phyloP scores from a whole-genome alignment of 179 eudicot genomes.

The Beta lomatogona region DNA sequence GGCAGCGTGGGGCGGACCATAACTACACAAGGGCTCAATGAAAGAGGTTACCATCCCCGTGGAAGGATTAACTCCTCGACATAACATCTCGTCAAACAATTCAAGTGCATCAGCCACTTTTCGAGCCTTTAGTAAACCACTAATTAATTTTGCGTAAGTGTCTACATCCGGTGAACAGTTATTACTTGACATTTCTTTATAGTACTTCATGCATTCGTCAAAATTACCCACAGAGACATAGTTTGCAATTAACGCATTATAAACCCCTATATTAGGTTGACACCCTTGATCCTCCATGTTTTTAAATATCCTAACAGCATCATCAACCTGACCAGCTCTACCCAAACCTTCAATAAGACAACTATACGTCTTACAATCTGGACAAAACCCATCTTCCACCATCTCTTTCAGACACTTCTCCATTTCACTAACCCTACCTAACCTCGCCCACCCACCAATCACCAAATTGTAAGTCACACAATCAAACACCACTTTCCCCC shows the following conservation, averaged over 20 bases:
- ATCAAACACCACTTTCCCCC: slow-evolving; percentile 52
- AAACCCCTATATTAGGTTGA: slow-evolving; percentile 49
- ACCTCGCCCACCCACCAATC: slow-evolving; percentile 75
- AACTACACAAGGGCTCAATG: slow-evolving; percentile 72
- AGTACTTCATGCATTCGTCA: slow-evolving; percentile 62
- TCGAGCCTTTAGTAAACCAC: slow-evolving; percentile 58
- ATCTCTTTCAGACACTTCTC: slow-evolving; percentile 62
- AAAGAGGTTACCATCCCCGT: slow-evolving; percentile 73
- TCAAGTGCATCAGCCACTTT: slow-evolving; percentile 95
- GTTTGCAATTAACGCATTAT: slow-evolving; percentile 73
- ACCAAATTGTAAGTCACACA: slow-evolving; percentile 52
- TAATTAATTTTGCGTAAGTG: slow-evolving; percentile 59
- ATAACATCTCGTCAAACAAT: slow-evolving; percentile 74
- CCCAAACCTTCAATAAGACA: slow-evolving; percentile 77
- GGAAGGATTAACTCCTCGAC: slow-evolving; percentile 54
- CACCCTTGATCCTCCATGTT: slow-evolving; percentile 52
- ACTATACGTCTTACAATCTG: slow-evolving; percentile 67
- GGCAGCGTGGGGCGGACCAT: slow-evolving; percentile 96
- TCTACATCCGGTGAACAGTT: slow-evolving; percentile 57
- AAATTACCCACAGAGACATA: slow-evolving; percentile 52
- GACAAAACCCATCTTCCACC: slow-evolving; percentile 69
- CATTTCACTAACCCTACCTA: slow-evolving; percentile 69
- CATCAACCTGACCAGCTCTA: slow-evolving; percentile 66
- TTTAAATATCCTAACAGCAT: slow-evolving; percentile 63
- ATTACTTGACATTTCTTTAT: slow-evolving; percentile 50